phyloP scores from a whole-genome alignment of 2,329 filamentous ascomycete species.

The Pestalotiopsis sp. region DNA sequence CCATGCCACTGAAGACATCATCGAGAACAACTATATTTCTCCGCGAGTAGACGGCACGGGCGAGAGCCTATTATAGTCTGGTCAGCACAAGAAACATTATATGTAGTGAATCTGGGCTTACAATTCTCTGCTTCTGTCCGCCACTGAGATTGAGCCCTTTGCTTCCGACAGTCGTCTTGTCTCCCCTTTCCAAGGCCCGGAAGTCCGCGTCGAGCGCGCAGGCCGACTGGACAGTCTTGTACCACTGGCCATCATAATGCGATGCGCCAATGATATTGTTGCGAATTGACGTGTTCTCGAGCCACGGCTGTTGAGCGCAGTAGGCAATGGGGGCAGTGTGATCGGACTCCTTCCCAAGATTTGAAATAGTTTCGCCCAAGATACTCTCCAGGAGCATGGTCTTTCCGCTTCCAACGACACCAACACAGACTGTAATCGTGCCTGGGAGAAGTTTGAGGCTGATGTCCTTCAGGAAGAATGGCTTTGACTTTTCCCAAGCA shows the following conservation, averaged over 20 bases:
- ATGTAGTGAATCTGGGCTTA: conserved; percentile 17
- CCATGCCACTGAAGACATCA: conserved; percentile 41
- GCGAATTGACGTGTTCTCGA: conserved; percentile 42
- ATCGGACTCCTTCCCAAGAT: neutral
- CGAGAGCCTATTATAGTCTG: conserved; percentile 33
- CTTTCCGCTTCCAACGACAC: conserved; percentile 48
- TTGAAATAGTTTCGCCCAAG: conserved; percentile 35
- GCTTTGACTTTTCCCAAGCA: conserved; percentile 7
- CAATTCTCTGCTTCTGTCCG: conserved; percentile 24
- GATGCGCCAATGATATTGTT: conserved; percentile 40
- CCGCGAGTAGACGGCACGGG: conserved; percentile 40
- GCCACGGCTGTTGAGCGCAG: conserved; percentile 48
- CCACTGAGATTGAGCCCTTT: conserved; percentile 19
- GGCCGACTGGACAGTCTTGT: conserved; percentile 28
- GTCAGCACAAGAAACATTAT: neutral
- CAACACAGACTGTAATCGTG: conserved; percentile 40
- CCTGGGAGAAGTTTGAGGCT: conserved; percentile 21
- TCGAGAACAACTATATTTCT: conserved; percentile 37
- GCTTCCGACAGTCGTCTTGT: conserved; percentile 30
- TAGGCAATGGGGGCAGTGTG: conserved; percentile 33
- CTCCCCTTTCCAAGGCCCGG: conserved; percentile 26
- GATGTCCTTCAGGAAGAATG: conserved; percentile 27
- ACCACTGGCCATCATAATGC: conserved; percentile 29
- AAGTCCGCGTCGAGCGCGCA: conserved; percentile 32
- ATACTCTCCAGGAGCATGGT: conserved; percentile 41